Base-by-base conservation (phyloP, 2,329 filamentous ascomycete genomes). In the Pseudogymnoascus sp. region DNA sequence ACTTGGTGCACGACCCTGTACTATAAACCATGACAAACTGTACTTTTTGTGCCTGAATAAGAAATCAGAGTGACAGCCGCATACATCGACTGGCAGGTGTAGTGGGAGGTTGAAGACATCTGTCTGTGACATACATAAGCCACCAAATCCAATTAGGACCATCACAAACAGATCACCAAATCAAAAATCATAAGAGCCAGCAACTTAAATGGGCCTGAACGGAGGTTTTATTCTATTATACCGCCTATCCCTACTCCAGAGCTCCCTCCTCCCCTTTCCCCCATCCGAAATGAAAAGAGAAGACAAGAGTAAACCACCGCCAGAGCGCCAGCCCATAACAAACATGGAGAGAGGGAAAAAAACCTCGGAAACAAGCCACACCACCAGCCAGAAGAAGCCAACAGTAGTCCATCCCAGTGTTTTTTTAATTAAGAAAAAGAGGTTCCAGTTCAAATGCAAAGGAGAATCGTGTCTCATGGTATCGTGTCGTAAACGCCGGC, bases 211-310 rank as follows among this genome's bases (percentile, higher is more conserved):
- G 48, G 23, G 48, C 14, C n/a, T 31, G 48, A 19, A 54, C 25
- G 8, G 48, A 54, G 48, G 48, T 31, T 54, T 54, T 54, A 54
- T 54, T 54, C 48, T 54, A 54, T 54, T 54, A 54, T 54, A 54
- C 48, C 48, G 10, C 48, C 48, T 31, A 54, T 54, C 13, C 48
- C 31, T 25, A 34, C 48, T 19, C 48, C 23, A 28, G 13, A 28
- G 21, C 23, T 51, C 6, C n/a, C 13, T 51, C 14, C 8, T 2
- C 28, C 23, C 45, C 23, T 6, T 51, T n/a, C 21, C 23, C 23
- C 23, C 14, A 51, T 51, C 45, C 23, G 13, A 28, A 28, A 10
- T 23, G 25, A 51, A 48, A 45, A 48, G 13, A 28, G 14, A 51
- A 28, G 6, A 51, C n/a, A 31, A 23, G 16, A 51, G 25, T 11